A percentile compares a stretch with the other conserved stretches of the same genome.
Evolutionary conservation across 345 rosid species (phyloP).

Genomic region (Eucalyptus cloeziana): DNA sequence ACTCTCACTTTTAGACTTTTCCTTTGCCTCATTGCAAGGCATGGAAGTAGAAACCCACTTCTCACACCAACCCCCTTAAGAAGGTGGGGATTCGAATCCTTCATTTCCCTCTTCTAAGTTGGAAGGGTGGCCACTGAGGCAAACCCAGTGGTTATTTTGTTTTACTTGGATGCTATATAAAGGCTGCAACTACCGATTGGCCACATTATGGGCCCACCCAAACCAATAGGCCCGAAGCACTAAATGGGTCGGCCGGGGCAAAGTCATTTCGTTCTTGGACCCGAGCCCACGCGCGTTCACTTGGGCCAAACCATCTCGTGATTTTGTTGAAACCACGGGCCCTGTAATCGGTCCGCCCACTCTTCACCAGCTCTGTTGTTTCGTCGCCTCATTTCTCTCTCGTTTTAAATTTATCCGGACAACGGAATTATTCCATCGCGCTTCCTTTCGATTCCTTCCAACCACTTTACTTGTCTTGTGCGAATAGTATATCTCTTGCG

Average conservation of each 20-base stretch:
- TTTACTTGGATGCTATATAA: too few relatives aligned
- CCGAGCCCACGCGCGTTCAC: fast-evolving
- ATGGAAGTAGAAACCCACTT: too few relatives aligned
- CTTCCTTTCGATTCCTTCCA: background rate
- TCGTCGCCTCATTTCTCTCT: background rate
- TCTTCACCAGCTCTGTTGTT: background rate
- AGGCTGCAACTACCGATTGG: background rate
- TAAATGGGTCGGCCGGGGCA: background rate
- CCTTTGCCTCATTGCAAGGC: too few relatives aligned
- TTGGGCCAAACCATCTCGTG: background rate
- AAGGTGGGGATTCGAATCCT: too few relatives aligned
- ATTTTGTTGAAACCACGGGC: background rate
- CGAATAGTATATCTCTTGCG: background rate
- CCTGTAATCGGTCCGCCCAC: background rate
- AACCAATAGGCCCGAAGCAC: background rate
- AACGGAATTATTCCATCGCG: background rate
- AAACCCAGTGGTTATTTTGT: too few relatives aligned
- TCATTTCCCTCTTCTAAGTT: too few relatives aligned
- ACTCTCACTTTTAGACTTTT: too few relatives aligned
- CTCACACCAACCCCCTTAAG: too few relatives aligned
- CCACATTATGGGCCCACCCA: background rate
- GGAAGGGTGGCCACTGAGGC: too few relatives aligned
- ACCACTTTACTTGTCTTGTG: background rate
- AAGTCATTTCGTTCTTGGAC: background rate
- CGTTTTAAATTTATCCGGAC: background rate